Base-by-base conservation (phyloP, 768 basidiomycete genomes). In the Suillus lakei region DNA sequence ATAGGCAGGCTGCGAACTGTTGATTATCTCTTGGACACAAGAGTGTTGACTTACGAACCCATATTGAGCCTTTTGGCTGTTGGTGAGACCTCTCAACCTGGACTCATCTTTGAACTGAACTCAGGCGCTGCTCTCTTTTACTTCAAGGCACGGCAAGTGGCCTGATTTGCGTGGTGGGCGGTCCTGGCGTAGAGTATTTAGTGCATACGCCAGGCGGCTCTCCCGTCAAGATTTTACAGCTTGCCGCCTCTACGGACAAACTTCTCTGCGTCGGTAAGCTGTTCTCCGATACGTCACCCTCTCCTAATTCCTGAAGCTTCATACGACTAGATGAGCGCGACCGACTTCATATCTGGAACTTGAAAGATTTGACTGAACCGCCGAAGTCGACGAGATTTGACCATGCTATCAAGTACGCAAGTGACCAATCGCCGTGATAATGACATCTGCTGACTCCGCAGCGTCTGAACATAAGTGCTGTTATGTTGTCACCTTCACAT, bases 401-500 rank as follows among this genome's bases (percentile, higher is more conserved):
- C 64, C 79, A 76, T 32, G 73, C 77, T 15, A 71, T 78, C 64
- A 82, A 78, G 80, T 81, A 71, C 62, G 70, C 68, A 12, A 68
- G 64, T 58, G n/a, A 66, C 46, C 50, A 30, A 6, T 28, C 5
- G 18, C 12, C 18, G 39, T 55, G 28, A 44, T 61, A 16, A 34
- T 30, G 41, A 48, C 23, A 4, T 58, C 28, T 1, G 32, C 28
- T 50, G 58, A 66, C 32, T 2, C 30, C 3, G 4, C 15, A 66
- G 58, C 55, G 30, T 50, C 59, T 63, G 44, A 54, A 63, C 30
- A 38, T 30, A 28, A 34, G 91, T 69, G 86, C 84, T 36, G 71
- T 93, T 51, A 82, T 85, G 5, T 71, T 88, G 16, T 90, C 90
- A 2, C 88, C 93, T 4, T 87, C 87, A 15, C 90, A 91, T 72